A percentile compares a stretch with the other conserved stretches of the same genome.
These are phyloP conservation scores for Morella rubra DNA, from an alignment of 306 rosid species.

Conservation along the genomic window DNA sequence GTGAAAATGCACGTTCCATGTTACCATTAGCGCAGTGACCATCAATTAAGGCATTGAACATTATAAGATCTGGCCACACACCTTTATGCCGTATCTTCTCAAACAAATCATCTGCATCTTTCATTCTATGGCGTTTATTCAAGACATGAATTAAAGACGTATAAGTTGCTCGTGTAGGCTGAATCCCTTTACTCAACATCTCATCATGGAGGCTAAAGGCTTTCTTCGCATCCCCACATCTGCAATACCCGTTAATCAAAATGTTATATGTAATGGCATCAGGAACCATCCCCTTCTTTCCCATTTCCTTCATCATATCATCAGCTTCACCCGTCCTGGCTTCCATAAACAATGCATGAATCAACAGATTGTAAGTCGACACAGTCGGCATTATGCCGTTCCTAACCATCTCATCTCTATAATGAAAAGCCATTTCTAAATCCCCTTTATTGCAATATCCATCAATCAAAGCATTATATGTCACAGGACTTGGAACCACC, in stretches of 20 bases:
- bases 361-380: constrained; percentile 72
- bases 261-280: constrained; percentile 79
- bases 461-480: constrained; percentile 74
- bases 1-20: constrained; percentile 51
- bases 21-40: constrained; percentile 73
- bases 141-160: constrained; percentile 72
- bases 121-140: constrained; percentile 64
- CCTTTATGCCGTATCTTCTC: constrained; percentile 50
- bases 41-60: constrained; percentile 77
- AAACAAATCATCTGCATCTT: constrained; percentile 69
- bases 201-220: constrained; percentile 64
- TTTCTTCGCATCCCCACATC: constrained; percentile 63
- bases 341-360: constrained; percentile 81
- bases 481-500: constrained; percentile 59
- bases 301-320: constrained; percentile 57
- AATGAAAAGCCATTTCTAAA: constrained; percentile 63
- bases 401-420: constrained; percentile 62
- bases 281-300: constrained; percentile 52
- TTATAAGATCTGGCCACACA: constrained; percentile 61
- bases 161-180: constrained; percentile 63
- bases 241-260: constrained; percentile 71
- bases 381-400: constrained; percentile 56
- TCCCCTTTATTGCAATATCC: constrained; percentile 72
- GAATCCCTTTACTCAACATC: constrained; percentile 54
- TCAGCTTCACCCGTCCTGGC: constrained; percentile 58